Evolutionary conservation across 2,329 filamentous ascomycete genomes (phyloP).

Genomic region (Ascocoryne sarcoides): DNA sequence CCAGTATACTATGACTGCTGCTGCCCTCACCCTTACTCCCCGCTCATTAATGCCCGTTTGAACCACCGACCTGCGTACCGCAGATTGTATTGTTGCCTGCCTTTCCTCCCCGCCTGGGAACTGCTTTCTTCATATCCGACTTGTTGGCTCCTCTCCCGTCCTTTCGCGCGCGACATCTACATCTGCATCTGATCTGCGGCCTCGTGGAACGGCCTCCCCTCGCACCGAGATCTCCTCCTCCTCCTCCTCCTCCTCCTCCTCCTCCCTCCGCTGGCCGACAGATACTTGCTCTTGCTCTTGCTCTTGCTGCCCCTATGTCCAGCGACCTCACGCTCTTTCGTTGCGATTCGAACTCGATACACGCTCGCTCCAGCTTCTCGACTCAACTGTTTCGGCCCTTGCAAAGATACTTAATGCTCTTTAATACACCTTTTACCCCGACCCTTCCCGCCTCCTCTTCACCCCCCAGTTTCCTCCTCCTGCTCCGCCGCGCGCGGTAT

Average conservation of each 20-base stretch:
- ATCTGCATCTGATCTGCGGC: too few species aligned
- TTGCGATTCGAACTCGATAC: conserved; percentile 10
- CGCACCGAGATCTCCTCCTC: not conserved
- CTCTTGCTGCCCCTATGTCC: conserved; percentile 6
- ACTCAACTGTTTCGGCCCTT: not conserved
- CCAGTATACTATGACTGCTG: not conserved
- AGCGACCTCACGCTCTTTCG: conserved; percentile 16
- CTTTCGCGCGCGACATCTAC: too few species aligned
- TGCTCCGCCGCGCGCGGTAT: conserved; percentile 5
- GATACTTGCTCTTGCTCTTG: conserved; percentile 4
- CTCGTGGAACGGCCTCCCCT: not conserved
- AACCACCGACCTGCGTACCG: not conserved
- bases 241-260: not conserved
- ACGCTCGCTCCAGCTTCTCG: too few species aligned
- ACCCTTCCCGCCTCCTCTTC: conserved; percentile 13
- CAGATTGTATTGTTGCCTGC: too few species aligned
- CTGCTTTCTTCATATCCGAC: too few species aligned
- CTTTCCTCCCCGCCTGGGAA: too few species aligned
- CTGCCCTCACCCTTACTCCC: too few species aligned
- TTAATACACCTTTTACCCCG: conserved; percentile 15
- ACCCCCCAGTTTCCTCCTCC: conserved; percentile 10
- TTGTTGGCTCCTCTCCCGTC: not conserved
- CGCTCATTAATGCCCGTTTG: conserved; percentile 1
- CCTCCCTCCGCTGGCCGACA: too few species aligned
- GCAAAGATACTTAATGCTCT: conserved; percentile 21